Conservation (phyloP, 331 rosid genomes). For the Dryas integrifolia region DNA sequence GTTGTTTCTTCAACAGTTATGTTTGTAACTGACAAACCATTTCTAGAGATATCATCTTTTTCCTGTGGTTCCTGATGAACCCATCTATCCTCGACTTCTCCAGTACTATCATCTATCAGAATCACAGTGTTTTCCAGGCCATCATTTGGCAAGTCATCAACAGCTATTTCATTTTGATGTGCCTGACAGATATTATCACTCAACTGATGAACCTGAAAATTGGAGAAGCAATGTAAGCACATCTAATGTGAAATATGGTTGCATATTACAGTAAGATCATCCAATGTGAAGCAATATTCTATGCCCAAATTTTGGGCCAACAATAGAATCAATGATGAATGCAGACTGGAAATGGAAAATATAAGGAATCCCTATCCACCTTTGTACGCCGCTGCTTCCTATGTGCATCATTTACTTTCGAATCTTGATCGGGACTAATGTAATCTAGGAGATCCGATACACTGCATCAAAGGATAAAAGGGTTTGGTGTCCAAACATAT, state of each 20-base stretch:
- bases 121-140: constrained; percentile 30
- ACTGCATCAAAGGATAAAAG: constrained; percentile 51
- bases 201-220: constrained; percentile 47
- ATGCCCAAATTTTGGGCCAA: not conserved
- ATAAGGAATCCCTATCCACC: constrained; percentile 38
- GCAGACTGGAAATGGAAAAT: not conserved
- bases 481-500: constrained; percentile 30
- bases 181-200: constrained; percentile 50
- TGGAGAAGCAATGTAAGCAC: constrained; percentile 11
- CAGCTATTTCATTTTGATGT: constrained; percentile 29
- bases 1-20: constrained; percentile 53
- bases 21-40: constrained; percentile 28
- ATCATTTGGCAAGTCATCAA: constrained; percentile 36
- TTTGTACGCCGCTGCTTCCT: constrained; percentile 84
- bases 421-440: constrained; percentile 74
- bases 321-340: not conserved
- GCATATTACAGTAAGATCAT: not conserved
- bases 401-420: constrained; percentile 63
- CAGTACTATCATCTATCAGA: constrained; percentile 21
- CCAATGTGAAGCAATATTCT: not conserved
- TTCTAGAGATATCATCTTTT: constrained; percentile 27
- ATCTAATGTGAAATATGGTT: not conserved
- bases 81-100: constrained; percentile 28
- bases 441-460: constrained; percentile 95
- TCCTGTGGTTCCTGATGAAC: constrained; percentile 44